Evolutionary conservation across 2,329 filamentous ascomycete genomes (phyloP), one percentile per base, ranked within the genome.

Genomic region (Acrodontium crateriforme): DNA sequence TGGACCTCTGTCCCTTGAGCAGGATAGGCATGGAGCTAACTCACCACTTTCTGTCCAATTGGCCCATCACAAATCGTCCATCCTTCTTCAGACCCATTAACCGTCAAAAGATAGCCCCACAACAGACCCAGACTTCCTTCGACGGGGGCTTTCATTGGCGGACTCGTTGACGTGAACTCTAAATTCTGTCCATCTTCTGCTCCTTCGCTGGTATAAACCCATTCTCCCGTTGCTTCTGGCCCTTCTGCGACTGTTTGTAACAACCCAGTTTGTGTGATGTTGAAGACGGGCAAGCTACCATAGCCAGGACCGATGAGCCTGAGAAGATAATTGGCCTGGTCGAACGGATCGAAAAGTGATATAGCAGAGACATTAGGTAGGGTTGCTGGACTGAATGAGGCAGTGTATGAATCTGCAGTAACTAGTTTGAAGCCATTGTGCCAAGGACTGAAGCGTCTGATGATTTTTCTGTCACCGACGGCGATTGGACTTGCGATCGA

Each of bases 1-100:
- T n/a, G n/a, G n/a, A n/a, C n/a, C n/a, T n/a, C n/a, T n/a, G n/a
- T n/a, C n/a, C n/a, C n/a, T n/a, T n/a, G n/a, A n/a, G n/a, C n/a
- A n/a, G n/a, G n/a, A n/a, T n/a, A n/a, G n/a, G n/a, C n/a, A n/a
- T n/a, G n/a, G n/a, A n/a, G n/a, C n/a, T n/a, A 24, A 46, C 49
- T 44, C 37, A 59, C 44, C 25, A 57, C 52, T 7, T 37, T 35
- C 32, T 46, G 36, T 10, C 39, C 42, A 18, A 53, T 29, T 6
- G 40, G 34, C 3, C 49, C 53, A 12, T 46, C 34, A 29, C 56
- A 60, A 21, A 59, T 41, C 24, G 42, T 55, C 56, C 55, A 60
- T 1, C 55, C 55, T 27, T 47, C 41, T 8, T 29, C 48, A 27
- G 49, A 33, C 1, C 50, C 55, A 25, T 44, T 42, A 13, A 58